Evolutionary conservation across 2,329 filamentous ascomycete species (phyloP).

Genomic region (Penicillium sp.): DNA sequence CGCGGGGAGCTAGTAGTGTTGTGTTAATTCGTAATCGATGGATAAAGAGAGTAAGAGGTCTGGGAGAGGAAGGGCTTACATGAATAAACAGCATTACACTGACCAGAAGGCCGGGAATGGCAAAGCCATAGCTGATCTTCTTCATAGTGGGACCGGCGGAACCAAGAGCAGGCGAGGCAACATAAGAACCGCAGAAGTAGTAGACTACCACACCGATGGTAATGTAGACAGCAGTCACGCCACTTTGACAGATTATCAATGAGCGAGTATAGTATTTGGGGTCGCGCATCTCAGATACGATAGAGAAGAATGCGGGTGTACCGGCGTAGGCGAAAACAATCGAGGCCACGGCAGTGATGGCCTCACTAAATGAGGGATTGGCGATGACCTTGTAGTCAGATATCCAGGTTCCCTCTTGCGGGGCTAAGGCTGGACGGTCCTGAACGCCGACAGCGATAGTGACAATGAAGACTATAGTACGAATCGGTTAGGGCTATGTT

Average conservation of each 20-base stretch:
- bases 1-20: slow-evolving; percentile 6
- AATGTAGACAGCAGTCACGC: slow-evolving; percentile 35
- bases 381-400: slow-evolving; percentile 30
- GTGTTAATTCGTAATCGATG: background rate
- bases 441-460: slow-evolving; percentile 33
- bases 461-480: slow-evolving; percentile 24
- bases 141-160: slow-evolving; percentile 45
- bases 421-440: slow-evolving; percentile 37
- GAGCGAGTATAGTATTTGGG: slow-evolving; percentile 33
- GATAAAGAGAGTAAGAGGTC: too few species aligned
- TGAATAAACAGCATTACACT: slow-evolving; percentile 22
- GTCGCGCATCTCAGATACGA: slow-evolving; percentile 39
- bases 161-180: slow-evolving; percentile 48
- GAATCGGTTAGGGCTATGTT: background rate
- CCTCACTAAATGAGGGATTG: slow-evolving; percentile 23
- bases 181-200: slow-evolving; percentile 46
- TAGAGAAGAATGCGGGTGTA: slow-evolving; percentile 32
- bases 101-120: slow-evolving; percentile 30
- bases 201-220: slow-evolving; percentile 44
- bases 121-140: slow-evolving; percentile 45
- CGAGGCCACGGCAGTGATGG: slow-evolving; percentile 24
- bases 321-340: slow-evolving; percentile 27
- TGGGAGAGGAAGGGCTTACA: slow-evolving; percentile 8
- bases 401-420: slow-evolving; percentile 27
- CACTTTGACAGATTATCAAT: slow-evolving; percentile 31